A percentile compares a stretch with the other conserved stretches of the same genome.
phyloP scores from a whole-genome alignment of 2,329 filamentous ascomycete species.

The Rutstroemia sp. region DNA sequence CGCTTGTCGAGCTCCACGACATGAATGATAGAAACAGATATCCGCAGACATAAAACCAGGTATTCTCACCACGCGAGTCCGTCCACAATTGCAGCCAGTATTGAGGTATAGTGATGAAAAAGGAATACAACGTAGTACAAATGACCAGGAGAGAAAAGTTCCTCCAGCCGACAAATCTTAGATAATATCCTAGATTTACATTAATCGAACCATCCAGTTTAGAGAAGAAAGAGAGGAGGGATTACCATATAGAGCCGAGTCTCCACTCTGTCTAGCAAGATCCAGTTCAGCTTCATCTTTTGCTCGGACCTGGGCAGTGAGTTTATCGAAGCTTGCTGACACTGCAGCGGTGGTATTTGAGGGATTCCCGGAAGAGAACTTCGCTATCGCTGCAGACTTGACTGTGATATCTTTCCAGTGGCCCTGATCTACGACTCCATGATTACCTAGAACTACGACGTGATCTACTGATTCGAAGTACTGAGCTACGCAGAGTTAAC shows the following conservation, averaged over 20 bases:
- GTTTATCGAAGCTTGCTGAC: conserved; percentile 13
- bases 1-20: background rate
- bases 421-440: background rate
- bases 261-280: conserved; percentile 20
- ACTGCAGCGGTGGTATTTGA: conserved; percentile 1
- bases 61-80: background rate
- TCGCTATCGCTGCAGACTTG: background rate
- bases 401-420: background rate
- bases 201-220: background rate
- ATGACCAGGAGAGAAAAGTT: background rate
- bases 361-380: background rate
- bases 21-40: conserved; percentile 1
- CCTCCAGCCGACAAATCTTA: background rate
- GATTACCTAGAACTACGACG: conserved; percentile 29
- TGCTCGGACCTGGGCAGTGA: conserved; percentile 11
- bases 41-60: background rate
- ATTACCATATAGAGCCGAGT: conserved; percentile 18
- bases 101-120: conserved; percentile 4
- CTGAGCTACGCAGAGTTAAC: conserved; percentile 26
- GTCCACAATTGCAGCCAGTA: background rate
- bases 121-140: background rate
- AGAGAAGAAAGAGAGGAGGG: background rate
- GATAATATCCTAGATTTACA: conserved; percentile 1
- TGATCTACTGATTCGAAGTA: conserved; percentile 34
- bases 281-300: conserved; percentile 19